Evolutionary conservation across 2,329 filamentous ascomycete species (phyloP), one percentile per base, ranked within the genome.

Genomic region (Colletotrichum acutatum): DNA sequence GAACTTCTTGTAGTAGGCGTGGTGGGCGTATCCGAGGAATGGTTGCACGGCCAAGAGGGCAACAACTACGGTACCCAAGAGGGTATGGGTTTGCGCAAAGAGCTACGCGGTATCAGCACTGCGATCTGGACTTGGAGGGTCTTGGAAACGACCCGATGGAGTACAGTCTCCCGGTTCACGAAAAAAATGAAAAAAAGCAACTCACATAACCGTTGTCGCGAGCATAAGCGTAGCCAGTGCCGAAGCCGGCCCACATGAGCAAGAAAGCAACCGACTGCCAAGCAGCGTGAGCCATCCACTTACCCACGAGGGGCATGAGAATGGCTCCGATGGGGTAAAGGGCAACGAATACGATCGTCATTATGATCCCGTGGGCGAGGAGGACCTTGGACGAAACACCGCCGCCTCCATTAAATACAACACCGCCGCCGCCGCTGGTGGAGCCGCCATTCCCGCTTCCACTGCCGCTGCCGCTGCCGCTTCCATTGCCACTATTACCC

Each of bases 251-350:
- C 84, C 91, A 90, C 87, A 92, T 90, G 52, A 86, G 80, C 19
- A 88, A 71, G 78, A 90, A 89, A 56, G 85, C 83, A 16, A 91
- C 68, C 2, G 84, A 76, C 79, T 93, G 91, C 81, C 88, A 87
- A 11, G 80, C 81, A 7, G 85, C 89, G 77, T 93, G 91, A n/a
- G 90, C 75, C 65, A 86, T 78, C 87, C 87, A 91, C 59, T 84
- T 88, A 57, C 88, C 86, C 7, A 91, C 74, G 4, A 92, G 74
- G 3, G 90, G 89, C 87, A 92, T 91, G 53, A 91, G 78, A 4
- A 90, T 82, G 9, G 90, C 85, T 5, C 90, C 91, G 3, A 91
- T 75, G 0, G 91, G 91, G 75, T 91, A 92, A 26, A 91, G 81
- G 14, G 89, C 77, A 4, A 89, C 85, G 75, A 92, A 90, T 22